Base-by-base conservation (phyloP, 495 filamentous ascomycete species). In the Saxophila tyrrhenica region DNA sequence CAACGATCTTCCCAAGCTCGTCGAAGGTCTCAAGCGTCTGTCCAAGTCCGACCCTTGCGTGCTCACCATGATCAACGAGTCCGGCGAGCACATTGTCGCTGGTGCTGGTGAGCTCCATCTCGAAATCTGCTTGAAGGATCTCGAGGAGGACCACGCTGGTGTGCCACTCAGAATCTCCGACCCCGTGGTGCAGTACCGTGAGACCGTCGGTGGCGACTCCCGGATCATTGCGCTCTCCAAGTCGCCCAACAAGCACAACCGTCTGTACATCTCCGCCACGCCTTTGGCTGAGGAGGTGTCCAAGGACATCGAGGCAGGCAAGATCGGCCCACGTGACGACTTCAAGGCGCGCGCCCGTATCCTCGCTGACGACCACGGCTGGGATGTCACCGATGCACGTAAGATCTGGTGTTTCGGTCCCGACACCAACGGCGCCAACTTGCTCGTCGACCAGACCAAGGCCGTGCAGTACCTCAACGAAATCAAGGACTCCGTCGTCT, bases 401-500 rank as follows among this genome's bases (percentile, higher is more conserved):
- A 99, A 99, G 86, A 99, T 99, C 72, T 99, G 92, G 92, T 91
- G 87, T 71, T 99, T 99, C 78, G 92, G 92, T 73, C 92, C 92
- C 62, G 94, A 99, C 72, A 94, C 89, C 68, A 89, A 75, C 68
- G 92, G 92, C 73, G 87, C 92, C 82, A 99, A 99, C 78, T 75
- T 99, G 81, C 77, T 99, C 57, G 84, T 99, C 66, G 92, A 99
- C 73, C 92, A 96, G 83, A 95, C 91, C 77, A 98, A 98, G 86
- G 92, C 92, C 64, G 92, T 99, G 56, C 92, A 99, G 78, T 99
- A 97, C 83, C 79, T 99, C 55, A 90, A 90, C 78, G 92, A 99
- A 86, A 99, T 99, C 82, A 99, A 99, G 84, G 92, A 99, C 64
- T 97, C 92, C 57, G 85, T 99, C 63, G 90, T 97, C 64, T 99